phyloP scores from a whole-genome alignment of 2,329 filamentous ascomycete species.

The Fusarium nelsonii region DNA sequence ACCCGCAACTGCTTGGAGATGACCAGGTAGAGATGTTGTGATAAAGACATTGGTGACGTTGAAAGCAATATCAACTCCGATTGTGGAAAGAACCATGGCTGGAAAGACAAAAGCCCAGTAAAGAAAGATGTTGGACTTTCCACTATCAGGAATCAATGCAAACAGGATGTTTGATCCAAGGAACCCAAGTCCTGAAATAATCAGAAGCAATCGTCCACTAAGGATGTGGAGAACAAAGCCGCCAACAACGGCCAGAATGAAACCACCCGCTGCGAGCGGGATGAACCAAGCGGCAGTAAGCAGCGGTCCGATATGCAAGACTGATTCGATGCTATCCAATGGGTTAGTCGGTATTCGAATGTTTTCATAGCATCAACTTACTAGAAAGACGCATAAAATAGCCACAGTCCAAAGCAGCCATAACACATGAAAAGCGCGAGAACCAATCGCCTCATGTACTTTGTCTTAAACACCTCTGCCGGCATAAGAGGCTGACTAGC shows the following conservation, averaged over 20 bases:
- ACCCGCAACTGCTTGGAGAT: constrained; percentile 77
- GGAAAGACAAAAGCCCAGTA: constrained; percentile 84
- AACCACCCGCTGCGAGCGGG: constrained; percentile 76
- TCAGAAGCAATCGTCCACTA: constrained; percentile 71
- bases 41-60: constrained; percentile 83
- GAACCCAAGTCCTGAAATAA: constrained; percentile 71
- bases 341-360: not conserved
- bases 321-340: constrained; percentile 65
- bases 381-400: constrained; percentile 79
- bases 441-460: constrained; percentile 74
- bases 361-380: constrained; percentile 47
- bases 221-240: constrained; percentile 76
- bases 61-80: constrained; percentile 81
- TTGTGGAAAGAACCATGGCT: constrained; percentile 74
- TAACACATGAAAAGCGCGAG: constrained; percentile 74
- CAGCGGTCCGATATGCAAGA: constrained; percentile 70
- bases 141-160: constrained; percentile 70
- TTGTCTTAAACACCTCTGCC: constrained; percentile 74
- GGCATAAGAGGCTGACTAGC: constrained; percentile 77
- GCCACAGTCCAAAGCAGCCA: constrained; percentile 74
- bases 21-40: constrained; percentile 75
- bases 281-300: constrained; percentile 76
- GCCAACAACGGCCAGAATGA: constrained; percentile 71
- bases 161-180: constrained; percentile 71
- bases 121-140: constrained; percentile 45